A percentile compares a stretch with the other conserved stretches of the same genome.
Conservation (phyloP, 192 early-diverging fungal species). For the Cetraspora pellucida region DNA sequence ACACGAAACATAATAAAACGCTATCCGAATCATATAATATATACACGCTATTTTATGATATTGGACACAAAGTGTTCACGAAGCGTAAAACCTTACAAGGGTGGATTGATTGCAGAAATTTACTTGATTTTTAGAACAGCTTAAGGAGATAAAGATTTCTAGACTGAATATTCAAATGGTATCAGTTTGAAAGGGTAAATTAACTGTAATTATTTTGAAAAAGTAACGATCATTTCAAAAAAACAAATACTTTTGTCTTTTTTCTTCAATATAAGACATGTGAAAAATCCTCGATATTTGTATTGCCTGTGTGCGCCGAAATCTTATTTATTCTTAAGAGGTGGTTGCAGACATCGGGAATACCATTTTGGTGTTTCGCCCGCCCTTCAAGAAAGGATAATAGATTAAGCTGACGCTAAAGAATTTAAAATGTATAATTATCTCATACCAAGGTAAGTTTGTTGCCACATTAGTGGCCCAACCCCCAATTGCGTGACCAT, state of each 20-base stretch:
- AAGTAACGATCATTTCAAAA: neutral
- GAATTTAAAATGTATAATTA: conserved; percentile 18
- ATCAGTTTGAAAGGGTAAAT: conserved; percentile 10
- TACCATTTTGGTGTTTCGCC: neutral
- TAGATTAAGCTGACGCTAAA: conserved; percentile 17
- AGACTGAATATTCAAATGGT: neutral
- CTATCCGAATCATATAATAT: too few species aligned
- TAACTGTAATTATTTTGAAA: conserved; percentile 14
- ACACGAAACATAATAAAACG: too few species aligned
- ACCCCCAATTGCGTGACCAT: conserved; percentile 1
- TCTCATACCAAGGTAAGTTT: conserved; percentile 4
- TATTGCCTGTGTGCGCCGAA: neutral
- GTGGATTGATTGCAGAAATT: too few species aligned
- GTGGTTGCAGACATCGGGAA: neutral
- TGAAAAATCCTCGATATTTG: neutral
- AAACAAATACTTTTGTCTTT: conserved; percentile 11
- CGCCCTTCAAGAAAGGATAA: neutral
- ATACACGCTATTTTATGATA: too few species aligned
- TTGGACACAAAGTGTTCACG: too few species aligned
- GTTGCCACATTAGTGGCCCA: neutral
- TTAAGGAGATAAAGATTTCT: too few species aligned
- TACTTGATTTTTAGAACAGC: too few species aligned
- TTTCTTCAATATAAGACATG: neutral
- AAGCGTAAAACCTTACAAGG: too few species aligned
- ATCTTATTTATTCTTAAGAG: conserved; percentile 23